Evolutionary conservation across 2,329 filamentous ascomycete species (phyloP).

Genomic region (Aspergillus pseudoterreus): DNA sequence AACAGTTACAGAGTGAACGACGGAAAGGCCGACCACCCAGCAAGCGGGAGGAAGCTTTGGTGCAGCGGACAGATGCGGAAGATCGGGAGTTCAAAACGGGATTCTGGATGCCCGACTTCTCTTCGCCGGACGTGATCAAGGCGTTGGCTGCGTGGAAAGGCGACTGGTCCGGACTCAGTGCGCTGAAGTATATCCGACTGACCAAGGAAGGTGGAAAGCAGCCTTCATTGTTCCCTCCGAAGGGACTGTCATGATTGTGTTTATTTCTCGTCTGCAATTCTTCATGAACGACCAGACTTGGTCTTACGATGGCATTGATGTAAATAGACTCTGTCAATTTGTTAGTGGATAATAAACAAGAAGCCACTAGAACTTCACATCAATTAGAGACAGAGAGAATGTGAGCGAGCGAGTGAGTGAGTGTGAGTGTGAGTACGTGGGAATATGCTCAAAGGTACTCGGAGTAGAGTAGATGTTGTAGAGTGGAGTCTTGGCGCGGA

Average conservation of each 20-base stretch:
- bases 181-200: constrained; percentile 73
- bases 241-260: constrained; percentile 45
- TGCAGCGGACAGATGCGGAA: constrained; percentile 66
- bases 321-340: too few species aligned
- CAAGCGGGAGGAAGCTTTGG: constrained; percentile 72
- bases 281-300: too few species aligned
- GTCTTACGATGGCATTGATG: too few species aligned
- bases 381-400: too few species aligned
- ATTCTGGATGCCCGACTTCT: constrained; percentile 76
- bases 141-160: constrained; percentile 74
- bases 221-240: constrained; percentile 76
- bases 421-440: background rate
- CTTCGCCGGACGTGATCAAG: constrained; percentile 60
- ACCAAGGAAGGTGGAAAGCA: constrained; percentile 61
- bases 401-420: too few species aligned
- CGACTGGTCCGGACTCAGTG: constrained; percentile 75
- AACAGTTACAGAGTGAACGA: constrained; percentile 55
- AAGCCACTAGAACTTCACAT: too few species aligned
- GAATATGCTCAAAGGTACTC: background rate
- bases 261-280: constrained; percentile 2
- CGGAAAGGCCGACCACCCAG: constrained; percentile 76
- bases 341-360: background rate
- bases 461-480: background rate
- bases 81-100: constrained; percentile 78
- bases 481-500: background rate